Evolutionary conservation across 129 eudicot genomes (phyloP).

Genomic region (Arctium minus): DNA sequence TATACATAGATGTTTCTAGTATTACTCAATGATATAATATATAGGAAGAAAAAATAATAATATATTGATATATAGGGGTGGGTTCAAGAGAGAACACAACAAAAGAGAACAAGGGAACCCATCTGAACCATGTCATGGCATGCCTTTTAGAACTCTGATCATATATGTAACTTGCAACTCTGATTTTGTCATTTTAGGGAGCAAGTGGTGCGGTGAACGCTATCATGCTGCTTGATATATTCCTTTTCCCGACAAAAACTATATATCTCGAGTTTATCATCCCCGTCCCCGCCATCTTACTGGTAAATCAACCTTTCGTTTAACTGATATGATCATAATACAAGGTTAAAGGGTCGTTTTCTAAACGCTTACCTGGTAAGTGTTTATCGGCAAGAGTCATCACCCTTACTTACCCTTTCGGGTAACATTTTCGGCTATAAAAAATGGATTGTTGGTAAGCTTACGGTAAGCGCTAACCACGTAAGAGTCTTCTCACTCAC

Average conservation of each 20-base stretch:
- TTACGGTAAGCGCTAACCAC: neutral
- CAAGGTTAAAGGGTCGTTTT: neutral
- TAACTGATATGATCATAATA: neutral
- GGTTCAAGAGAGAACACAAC: no score
- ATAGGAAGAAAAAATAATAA: no score
- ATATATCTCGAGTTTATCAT: slow-evolving; percentile 56
- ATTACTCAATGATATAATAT: neutral
- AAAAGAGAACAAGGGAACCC: no score
- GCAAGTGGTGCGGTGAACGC: slow-evolving; percentile 77
- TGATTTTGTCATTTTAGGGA: slow-evolving; percentile 37
- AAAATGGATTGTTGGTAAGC: neutral
- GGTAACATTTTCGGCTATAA: neutral
- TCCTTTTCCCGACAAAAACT: slow-evolving; percentile 59
- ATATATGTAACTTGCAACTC: neutral
- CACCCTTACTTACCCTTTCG: neutral
- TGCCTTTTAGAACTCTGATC: neutral
- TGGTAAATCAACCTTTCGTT: slow-evolving; percentile 39
- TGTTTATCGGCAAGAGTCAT: neutral
- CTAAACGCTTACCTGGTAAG: neutral
- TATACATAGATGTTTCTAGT: neutral
- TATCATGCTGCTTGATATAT: slow-evolving; percentile 77
- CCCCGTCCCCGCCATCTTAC: slow-evolving; percentile 82
- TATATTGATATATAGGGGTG: no score
- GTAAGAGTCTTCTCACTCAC: neutral
- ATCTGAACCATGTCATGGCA: neutral